These are phyloP conservation scores for Lyophyllum decastes DNA, from an alignment of 768 basidiomycete species.

Conservation along the genomic window DNA sequence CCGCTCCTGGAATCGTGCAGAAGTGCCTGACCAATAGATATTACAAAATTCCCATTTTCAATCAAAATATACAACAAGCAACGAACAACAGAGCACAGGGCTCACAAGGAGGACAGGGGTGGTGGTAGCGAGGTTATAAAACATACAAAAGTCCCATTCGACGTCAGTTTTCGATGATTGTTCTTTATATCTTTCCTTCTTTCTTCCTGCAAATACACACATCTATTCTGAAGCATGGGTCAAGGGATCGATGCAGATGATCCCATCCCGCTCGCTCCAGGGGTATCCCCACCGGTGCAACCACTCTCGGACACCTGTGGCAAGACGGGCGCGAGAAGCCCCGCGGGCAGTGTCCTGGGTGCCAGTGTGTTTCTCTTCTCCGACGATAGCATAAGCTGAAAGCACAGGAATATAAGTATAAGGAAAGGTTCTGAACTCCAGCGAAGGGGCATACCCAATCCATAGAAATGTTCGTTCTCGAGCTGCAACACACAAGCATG, in stretches of 20 bases:
- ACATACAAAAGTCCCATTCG: background rate
- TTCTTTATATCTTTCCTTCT: background rate
- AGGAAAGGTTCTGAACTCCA: background rate
- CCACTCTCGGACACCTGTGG: conserved; percentile 88
- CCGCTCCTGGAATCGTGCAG: background rate
- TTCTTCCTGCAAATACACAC: background rate
- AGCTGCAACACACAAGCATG: conserved; percentile 44
- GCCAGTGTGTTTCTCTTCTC: conserved; percentile 95
- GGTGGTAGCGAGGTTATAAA: background rate
- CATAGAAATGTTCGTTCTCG: conserved; percentile 86
- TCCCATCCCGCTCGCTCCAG: conserved; percentile 91
- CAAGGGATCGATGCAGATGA: conserved; percentile 84
- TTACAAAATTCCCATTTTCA: background rate
- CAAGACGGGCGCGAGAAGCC: conserved; percentile 79
- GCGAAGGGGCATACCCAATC: conserved; percentile 61
- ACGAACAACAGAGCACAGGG: background rate
- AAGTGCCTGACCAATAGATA: background rate
- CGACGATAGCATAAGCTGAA: conserved; percentile 85
- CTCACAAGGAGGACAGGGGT: background rate
- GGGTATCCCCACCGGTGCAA: conserved; percentile 94
- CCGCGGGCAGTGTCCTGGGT: conserved; percentile 84
- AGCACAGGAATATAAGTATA: conserved; percentile 2
- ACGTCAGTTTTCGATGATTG: background rate
- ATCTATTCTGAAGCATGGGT: conserved; percentile 61
- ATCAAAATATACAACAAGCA: background rate